A percentile compares a stretch with the other conserved stretches of the same genome.
Evolutionary conservation across 805 yeast species (phyloP).

Genomic region (Saturnispora sanitii): DNA sequence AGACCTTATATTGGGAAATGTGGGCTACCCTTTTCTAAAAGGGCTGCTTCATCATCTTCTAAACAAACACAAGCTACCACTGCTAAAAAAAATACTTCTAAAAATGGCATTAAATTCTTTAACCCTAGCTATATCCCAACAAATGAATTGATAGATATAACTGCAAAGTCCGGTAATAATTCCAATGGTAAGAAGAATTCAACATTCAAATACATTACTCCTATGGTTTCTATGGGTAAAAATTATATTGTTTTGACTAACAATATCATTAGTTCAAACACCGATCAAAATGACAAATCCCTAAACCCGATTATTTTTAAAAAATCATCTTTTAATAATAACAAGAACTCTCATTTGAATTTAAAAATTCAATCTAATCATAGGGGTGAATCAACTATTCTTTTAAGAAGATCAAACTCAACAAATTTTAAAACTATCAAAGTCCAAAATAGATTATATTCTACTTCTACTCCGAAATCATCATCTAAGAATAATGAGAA

Average conservation of each 20-base stretch:
- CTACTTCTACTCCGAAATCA: slow-evolving; percentile 6
- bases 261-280: too few species aligned
- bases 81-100: slow-evolving; percentile 12
- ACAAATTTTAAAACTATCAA: slow-evolving; percentile 19
- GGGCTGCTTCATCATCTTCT: neutral
- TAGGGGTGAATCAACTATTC: slow-evolving; percentile 17
- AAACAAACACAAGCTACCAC: slow-evolving; percentile 11
- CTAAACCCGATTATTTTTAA: slow-evolving; percentile 20
- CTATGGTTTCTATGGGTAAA: slow-evolving; percentile 21
- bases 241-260: slow-evolving; percentile 23
- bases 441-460: slow-evolving; percentile 12
- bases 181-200: slow-evolving; percentile 15
- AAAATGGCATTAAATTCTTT: slow-evolving; percentile 18
- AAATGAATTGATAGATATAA: slow-evolving; percentile 22
- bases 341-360: slow-evolving; percentile 25
- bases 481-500: neutral
- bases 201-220: slow-evolving; percentile 17
- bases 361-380: slow-evolving; percentile 18
- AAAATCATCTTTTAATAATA: slow-evolving; percentile 18
- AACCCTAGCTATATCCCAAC: slow-evolving; percentile 27
- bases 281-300: too few species aligned
- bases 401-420: slow-evolving; percentile 25
- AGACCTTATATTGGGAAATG: slow-evolving; percentile 2
- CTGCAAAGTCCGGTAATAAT: slow-evolving; percentile 14
- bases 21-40: neutral